A percentile compares a stretch with the other conserved stretches of the same genome.
Conservation (phyloP, 1,284 basidiomycete genomes). For the Cystobasidium slooffiae region DNA sequence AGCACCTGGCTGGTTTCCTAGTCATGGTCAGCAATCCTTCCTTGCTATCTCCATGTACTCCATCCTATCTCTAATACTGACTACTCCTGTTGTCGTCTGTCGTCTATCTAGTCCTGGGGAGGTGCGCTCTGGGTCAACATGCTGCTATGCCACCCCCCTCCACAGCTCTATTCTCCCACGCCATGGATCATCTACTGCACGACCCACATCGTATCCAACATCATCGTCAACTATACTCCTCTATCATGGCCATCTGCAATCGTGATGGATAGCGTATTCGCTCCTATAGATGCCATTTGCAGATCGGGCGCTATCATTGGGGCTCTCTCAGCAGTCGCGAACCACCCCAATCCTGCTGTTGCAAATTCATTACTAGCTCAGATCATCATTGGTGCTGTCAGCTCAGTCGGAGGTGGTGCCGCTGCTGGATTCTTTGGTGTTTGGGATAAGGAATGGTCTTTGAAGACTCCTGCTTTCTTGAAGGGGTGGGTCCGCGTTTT, state of each 20-base stretch:
- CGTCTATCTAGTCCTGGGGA: slow-evolving; percentile 34
- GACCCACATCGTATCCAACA: slow-evolving; percentile 26
- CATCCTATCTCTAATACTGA: not conserved
- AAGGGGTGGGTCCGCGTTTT: slow-evolving; percentile 30
- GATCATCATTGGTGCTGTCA: slow-evolving; percentile 43
- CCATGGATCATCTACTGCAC: slow-evolving; percentile 45
- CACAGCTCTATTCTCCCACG: slow-evolving; percentile 42
- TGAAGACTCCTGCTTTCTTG: slow-evolving; percentile 44
- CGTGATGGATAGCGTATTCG: slow-evolving; percentile 35
- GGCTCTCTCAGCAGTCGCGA: slow-evolving; percentile 14
- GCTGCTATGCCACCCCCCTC: slow-evolving; percentile 38
- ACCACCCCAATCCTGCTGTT: slow-evolving; percentile 37
- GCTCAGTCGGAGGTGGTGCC: slow-evolving; percentile 37
- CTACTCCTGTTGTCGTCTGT: not conserved
- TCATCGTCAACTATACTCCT: slow-evolving; percentile 22
- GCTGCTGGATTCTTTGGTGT: slow-evolving; percentile 44
- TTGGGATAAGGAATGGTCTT: slow-evolving; percentile 43
- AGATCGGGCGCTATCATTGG: slow-evolving; percentile 36
- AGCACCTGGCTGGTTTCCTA: slow-evolving; percentile 43
- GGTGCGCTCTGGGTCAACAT: slow-evolving; percentile 42
- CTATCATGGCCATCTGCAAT: slow-evolving; percentile 31
- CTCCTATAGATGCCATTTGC: slow-evolving; percentile 42
- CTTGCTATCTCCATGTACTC: not conserved
- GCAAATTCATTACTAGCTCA: slow-evolving; percentile 35
- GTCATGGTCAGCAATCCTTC: slow-evolving; percentile 28